phyloP scores from a whole-genome alignment of 2,329 filamentous ascomycete species.

The Epichloe baconii region DNA sequence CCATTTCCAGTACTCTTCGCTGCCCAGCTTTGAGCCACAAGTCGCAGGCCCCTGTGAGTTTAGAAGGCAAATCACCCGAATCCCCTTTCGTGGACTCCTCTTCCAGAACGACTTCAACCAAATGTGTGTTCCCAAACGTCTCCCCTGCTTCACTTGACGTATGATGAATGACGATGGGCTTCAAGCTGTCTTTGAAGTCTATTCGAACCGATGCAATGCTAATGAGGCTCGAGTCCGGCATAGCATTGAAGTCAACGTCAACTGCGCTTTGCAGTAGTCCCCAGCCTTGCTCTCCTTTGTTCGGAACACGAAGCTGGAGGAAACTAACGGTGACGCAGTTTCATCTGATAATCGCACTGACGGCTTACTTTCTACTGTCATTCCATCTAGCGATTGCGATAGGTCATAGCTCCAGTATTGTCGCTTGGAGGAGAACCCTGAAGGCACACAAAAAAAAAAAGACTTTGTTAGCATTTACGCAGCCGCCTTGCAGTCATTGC shows the following conservation, averaged over 20 bases:
- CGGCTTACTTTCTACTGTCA: constrained; percentile 31
- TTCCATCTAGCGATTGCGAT: constrained; percentile 38
- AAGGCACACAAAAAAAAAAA: background rate
- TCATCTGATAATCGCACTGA: constrained; percentile 38
- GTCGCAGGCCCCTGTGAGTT: constrained; percentile 44
- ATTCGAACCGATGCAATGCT: constrained; percentile 38
- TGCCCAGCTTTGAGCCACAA: constrained; percentile 55
- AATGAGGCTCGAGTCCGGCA: constrained; percentile 37
- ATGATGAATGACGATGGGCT: constrained; percentile 39
- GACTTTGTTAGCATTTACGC: no score
- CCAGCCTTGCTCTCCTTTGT: constrained; percentile 47
- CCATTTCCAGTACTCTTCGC: constrained; percentile 57
- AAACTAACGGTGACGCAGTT: constrained; percentile 38
- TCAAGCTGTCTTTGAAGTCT: constrained; percentile 44
- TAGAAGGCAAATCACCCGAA: constrained; percentile 16
- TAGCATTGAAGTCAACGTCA: constrained; percentile 42
- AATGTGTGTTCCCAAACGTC: constrained; percentile 7
- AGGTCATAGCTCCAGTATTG: constrained; percentile 51
- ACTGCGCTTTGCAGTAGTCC: constrained; percentile 43
- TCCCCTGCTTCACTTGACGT: constrained; percentile 9
- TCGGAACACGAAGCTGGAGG: constrained; percentile 44
- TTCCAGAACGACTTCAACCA: constrained; percentile 15
- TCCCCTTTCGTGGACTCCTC: constrained; percentile 14
- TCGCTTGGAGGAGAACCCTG: constrained; percentile 42
- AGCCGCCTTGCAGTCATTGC: no score